These are phyloP conservation scores for Petunia secreta DNA, from an alignment of 257 asterid genomes.

Conservation along the genomic window DNA sequence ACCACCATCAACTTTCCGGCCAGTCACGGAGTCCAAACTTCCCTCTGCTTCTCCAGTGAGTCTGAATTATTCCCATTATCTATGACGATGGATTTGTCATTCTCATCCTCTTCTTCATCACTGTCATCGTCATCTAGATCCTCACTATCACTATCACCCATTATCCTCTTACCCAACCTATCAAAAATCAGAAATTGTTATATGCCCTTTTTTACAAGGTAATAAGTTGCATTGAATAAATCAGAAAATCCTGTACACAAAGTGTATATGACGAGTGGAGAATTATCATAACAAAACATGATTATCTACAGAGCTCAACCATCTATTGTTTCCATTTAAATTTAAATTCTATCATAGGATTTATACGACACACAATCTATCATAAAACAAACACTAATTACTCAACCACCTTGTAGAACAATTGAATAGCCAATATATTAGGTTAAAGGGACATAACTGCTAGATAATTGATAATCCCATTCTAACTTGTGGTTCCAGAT, in stretches of 20 bases:
- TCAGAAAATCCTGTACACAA: not conserved
- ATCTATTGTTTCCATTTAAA: not conserved
- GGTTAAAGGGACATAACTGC: not conserved
- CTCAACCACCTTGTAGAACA: not conserved
- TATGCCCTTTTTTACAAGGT: not conserved
- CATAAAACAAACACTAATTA: not conserved
- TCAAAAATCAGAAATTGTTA: constrained; percentile 23
- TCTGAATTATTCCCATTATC: constrained; percentile 57
- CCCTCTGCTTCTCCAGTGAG: constrained; percentile 60
- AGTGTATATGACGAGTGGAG: not conserved
- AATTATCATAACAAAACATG: not conserved
- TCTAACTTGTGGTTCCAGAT: not conserved
- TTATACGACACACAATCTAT: not conserved
- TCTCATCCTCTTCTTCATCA: constrained; percentile 50
- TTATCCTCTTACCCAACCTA: constrained; percentile 81
- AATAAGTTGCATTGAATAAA: not conserved
- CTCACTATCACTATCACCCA: constrained; percentile 76
- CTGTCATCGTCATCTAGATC: constrained; percentile 49
- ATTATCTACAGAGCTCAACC: not conserved
- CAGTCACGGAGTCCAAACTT: constrained; percentile 55
- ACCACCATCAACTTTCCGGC: constrained; percentile 44
- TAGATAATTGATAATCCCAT: not conserved
- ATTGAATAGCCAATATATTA: not conserved
- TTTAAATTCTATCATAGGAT: not conserved
- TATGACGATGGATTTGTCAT: constrained; percentile 60